Evolutionary conservation across 2,329 filamentous ascomycete species (phyloP).

Genomic region (Fusarium metavorans): DNA sequence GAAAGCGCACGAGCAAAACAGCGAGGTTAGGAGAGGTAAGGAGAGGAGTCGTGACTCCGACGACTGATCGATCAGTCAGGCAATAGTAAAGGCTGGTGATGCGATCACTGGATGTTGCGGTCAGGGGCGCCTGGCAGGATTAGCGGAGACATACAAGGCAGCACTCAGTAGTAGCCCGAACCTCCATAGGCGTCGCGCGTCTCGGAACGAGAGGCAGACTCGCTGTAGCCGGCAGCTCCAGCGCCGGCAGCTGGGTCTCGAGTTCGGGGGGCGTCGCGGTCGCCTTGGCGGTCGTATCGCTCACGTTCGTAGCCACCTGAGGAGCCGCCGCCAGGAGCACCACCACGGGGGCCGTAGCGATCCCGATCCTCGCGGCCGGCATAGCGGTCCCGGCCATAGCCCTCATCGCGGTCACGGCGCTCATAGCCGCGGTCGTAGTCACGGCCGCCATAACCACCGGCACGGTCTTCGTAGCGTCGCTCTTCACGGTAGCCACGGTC

Average conservation of each 20-base stretch:
- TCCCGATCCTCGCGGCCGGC: conserved; percentile 61
- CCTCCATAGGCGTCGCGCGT: conserved; percentile 59
- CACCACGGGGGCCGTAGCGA: conserved; percentile 54
- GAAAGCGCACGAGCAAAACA: conserved; percentile 45
- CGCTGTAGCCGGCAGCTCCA: conserved; percentile 54
- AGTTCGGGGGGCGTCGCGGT: conserved; percentile 55
- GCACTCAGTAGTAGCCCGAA: conserved; percentile 46
- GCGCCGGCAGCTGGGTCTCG: conserved; percentile 54
- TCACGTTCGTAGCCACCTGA: conserved; percentile 60
- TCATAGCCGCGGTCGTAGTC: conserved; percentile 70
- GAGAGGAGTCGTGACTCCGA: conserved; percentile 41
- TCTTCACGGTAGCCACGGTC: conserved; percentile 65
- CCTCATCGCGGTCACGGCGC: conserved; percentile 58
- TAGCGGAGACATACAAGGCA: conserved; percentile 41
- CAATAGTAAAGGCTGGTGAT: conserved; percentile 22
- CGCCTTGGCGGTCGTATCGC: conserved; percentile 61
- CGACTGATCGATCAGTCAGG: conserved; percentile 31
- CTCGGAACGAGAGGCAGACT: conserved; percentile 57
- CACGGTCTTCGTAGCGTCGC: conserved; percentile 60
- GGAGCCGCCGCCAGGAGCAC: conserved; percentile 55
- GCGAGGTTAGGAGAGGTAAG: conserved; percentile 44
- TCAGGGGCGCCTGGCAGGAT: conserved; percentile 48
- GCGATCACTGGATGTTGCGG: conserved; percentile 42
- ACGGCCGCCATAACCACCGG: conserved; percentile 60
- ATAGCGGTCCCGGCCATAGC: conserved; percentile 54